Evolutionary conservation across 2,329 filamentous ascomycete species (phyloP).

Genomic region (Colletotrichum limetticola): DNA sequence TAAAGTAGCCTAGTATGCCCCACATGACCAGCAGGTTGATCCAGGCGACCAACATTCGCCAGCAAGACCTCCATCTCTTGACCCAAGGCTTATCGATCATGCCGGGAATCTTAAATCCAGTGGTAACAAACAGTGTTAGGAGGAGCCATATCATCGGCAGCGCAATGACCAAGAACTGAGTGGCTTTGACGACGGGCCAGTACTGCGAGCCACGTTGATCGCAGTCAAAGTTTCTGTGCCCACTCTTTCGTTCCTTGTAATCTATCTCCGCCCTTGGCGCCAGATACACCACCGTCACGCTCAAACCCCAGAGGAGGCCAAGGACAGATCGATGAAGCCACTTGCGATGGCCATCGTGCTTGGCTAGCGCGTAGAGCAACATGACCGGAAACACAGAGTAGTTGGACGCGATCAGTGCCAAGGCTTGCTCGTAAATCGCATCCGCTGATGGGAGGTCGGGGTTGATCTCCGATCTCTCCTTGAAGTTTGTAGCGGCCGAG

Average conservation of each 20-base stretch:
- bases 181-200: conserved; percentile 30
- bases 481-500: neutral
- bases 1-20: conserved; percentile 42
- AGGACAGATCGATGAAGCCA: conserved; percentile 31
- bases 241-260: conserved; percentile 21
- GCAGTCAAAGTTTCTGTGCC: conserved; percentile 25
- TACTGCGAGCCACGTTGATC: conserved; percentile 31
- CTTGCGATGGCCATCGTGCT: conserved; percentile 29
- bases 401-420: conserved; percentile 28
- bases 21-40: conserved; percentile 40
- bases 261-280: conserved; percentile 25
- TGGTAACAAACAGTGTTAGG: conserved; percentile 20
- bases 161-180: conserved; percentile 23
- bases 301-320: conserved; percentile 22
- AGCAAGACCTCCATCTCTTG: conserved; percentile 3
- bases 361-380: conserved; percentile 30
- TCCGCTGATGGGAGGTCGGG: conserved; percentile 25
- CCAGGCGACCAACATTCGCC: conserved; percentile 29
- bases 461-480: conserved; percentile 9
- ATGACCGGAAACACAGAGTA: conserved; percentile 33
- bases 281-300: conserved; percentile 24
- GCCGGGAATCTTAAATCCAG: conserved; percentile 20
- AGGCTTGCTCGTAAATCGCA: conserved; percentile 12
- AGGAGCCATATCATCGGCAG: conserved; percentile 20
- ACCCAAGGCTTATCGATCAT: conserved; percentile 24